Evolutionary conservation across 371 early-diverging fungal genomes (phyloP).

Genomic region (Lichtheimia hyalospora): DNA sequence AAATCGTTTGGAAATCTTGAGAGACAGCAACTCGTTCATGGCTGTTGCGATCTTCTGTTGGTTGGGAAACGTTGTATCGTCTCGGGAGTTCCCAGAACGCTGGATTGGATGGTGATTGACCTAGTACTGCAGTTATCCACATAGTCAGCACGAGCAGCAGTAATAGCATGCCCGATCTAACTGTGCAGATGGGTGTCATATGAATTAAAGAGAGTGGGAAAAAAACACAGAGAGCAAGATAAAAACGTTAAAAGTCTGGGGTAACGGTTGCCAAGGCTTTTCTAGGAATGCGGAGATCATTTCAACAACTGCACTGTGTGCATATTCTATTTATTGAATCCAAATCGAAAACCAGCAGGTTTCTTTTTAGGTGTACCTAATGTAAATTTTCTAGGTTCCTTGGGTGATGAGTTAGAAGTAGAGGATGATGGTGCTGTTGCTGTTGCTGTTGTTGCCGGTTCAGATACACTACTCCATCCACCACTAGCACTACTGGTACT

Average conservation of each 20-base stretch:
- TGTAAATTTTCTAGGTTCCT: conserved; percentile 15
- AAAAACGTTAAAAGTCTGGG: too few species aligned
- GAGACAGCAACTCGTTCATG: not conserved
- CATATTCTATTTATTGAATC: conserved; percentile 26
- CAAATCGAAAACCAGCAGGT: conserved; percentile 33
- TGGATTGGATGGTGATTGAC: not conserved
- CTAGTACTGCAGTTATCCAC: not conserved
- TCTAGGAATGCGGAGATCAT: not conserved
- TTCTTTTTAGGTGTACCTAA: conserved; percentile 33
- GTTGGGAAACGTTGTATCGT: conserved; percentile 12
- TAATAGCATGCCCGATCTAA: not conserved
- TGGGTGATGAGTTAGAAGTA: not conserved
- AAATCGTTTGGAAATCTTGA: conserved; percentile 37
- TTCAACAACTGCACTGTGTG: not conserved
- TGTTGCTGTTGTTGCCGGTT: not conserved
- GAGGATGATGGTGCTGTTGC: conserved; percentile 1
- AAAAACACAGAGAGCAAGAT: not conserved
- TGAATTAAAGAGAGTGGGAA: not conserved
- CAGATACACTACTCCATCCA: not conserved
- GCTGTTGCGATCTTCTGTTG: conserved; percentile 18
- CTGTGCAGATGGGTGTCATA: not conserved
- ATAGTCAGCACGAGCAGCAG: not conserved
- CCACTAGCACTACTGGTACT: not conserved
- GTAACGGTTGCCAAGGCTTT: too few species aligned
- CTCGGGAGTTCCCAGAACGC: conserved; percentile 23